Conservation (phyloP, 495 filamentous ascomycete genomes). For the Penicillium ucsense region DNA sequence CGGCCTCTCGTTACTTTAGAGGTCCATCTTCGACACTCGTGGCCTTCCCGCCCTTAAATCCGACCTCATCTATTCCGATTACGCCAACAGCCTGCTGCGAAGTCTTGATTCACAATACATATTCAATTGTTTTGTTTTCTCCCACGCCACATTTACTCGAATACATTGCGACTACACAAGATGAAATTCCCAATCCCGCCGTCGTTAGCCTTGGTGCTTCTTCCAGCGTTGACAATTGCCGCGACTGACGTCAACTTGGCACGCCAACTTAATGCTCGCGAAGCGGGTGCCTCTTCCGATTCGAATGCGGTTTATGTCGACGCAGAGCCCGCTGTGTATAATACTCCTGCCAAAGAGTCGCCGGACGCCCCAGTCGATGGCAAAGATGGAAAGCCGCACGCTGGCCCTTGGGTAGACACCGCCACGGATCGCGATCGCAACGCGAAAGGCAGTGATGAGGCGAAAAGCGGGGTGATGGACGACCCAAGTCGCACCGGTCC, state of each 20-base stretch:
- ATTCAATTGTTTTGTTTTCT: too few relatives aligned
- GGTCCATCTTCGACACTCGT: too few relatives aligned
- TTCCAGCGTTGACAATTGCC: conserved; percentile 27
- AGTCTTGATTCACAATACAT: too few relatives aligned
- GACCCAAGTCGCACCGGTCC: conserved; percentile 63
- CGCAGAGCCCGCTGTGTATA: conserved; percentile 12
- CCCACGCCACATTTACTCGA: conserved; percentile 9
- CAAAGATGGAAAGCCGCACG: conserved; percentile 89
- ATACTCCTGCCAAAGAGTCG: conserved; percentile 45
- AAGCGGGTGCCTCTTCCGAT: conserved; percentile 8
- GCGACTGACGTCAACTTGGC: conserved; percentile 12
- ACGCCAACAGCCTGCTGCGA: too few relatives aligned
- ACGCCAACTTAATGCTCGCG: conserved; percentile 3
- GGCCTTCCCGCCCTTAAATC: too few relatives aligned
- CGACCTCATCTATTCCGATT: too few relatives aligned
- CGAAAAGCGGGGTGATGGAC: conserved; percentile 87
- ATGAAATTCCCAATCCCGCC: conserved; percentile 28
- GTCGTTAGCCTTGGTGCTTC: conserved; percentile 24
- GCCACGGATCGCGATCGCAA: conserved; percentile 49
- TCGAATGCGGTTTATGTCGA: conserved; percentile 10
- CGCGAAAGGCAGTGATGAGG: conserved; percentile 32
- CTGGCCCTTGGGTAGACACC: conserved; percentile 76
- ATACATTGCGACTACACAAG: conserved; percentile 2
- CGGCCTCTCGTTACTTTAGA: too few relatives aligned
- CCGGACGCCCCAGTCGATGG: conserved; percentile 92